A percentile compares a stretch with the other conserved stretches of the same genome.
These are phyloP conservation scores for Daldinia decipiens DNA, from an alignment of 495 filamentous ascomycete genomes.

Conservation along the genomic window DNA sequence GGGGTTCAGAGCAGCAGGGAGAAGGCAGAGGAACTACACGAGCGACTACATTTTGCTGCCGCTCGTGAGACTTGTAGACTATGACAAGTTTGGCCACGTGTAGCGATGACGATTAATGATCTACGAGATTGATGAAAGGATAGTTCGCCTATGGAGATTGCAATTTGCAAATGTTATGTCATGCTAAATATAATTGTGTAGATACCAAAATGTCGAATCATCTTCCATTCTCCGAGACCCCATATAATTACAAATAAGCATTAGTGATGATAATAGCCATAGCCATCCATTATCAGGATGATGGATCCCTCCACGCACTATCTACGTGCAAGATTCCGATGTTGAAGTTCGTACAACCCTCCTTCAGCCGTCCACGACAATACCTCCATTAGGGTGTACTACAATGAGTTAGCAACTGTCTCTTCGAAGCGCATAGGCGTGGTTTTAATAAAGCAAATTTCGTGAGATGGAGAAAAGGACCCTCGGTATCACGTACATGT, in stretches of 20 bases:
- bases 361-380: constrained; percentile 19
- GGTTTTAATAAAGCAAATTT: neutral
- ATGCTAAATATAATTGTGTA: constrained; percentile 10
- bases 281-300: neutral
- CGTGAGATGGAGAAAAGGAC: neutral
- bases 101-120: constrained; percentile 23
- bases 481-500: constrained; percentile 31
- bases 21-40: neutral
- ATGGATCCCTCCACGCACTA: neutral
- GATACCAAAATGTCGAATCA: neutral
- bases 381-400: constrained; percentile 50
- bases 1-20: neutral
- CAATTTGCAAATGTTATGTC: neutral
- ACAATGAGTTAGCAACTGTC: neutral
- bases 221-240: constrained; percentile 4
- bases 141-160: constrained; percentile 12
- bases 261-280: constrained; percentile 1
- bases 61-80: constrained; percentile 10
- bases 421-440: neutral
- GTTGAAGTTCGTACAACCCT: neutral
- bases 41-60: neutral
- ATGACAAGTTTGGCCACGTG: neutral
- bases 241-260: neutral
- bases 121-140: constrained; percentile 14
- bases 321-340: neutral